phyloP scores from a whole-genome alignment of 2,329 filamentous ascomycete genomes.

The Pseudogymnoascus sp. region DNA sequence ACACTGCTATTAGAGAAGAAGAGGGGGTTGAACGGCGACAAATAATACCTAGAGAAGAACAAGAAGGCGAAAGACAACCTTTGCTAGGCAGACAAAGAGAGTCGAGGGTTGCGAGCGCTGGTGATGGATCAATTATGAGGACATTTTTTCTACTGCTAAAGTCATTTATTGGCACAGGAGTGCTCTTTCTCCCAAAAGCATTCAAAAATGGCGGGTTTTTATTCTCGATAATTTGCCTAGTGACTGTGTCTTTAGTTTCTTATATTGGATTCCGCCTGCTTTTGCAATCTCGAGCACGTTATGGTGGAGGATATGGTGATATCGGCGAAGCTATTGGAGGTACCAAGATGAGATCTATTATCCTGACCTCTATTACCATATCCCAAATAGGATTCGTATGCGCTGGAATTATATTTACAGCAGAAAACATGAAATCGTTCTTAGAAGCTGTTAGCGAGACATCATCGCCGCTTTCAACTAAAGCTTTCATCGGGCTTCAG shows the following conservation, averaged over 20 bases:
- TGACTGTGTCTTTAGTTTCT: constrained; percentile 75
- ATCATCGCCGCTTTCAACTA: constrained; percentile 74
- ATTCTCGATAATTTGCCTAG: constrained; percentile 86
- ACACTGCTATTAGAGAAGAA: no score
- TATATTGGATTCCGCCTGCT: constrained; percentile 97
- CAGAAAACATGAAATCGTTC: constrained; percentile 53
- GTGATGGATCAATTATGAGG: constrained; percentile 39
- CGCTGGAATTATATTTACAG: no score
- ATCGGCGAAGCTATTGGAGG: constrained; percentile 91
- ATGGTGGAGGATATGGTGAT: constrained; percentile 94
- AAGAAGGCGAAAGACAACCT: no score
- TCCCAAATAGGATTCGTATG: no score
- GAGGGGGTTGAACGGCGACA: no score
- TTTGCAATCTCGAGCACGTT: constrained; percentile 73
- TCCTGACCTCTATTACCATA: no score
- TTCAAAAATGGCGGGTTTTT: constrained; percentile 96
- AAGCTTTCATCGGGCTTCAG: constrained; percentile 86
- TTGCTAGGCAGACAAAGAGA: no score
- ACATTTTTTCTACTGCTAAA: constrained; percentile 85
- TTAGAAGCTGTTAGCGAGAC: constrained; percentile 85
- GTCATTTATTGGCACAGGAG: constrained; percentile 94
- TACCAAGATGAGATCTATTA: not conserved
- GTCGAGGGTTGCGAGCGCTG: no score
- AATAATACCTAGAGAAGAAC: no score
- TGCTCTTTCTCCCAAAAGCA: constrained; percentile 84